These are phyloP conservation scores for Phytophthora palmivora DNA, from an alignment of 352 stramenopile species.

Conservation along the genomic window DNA sequence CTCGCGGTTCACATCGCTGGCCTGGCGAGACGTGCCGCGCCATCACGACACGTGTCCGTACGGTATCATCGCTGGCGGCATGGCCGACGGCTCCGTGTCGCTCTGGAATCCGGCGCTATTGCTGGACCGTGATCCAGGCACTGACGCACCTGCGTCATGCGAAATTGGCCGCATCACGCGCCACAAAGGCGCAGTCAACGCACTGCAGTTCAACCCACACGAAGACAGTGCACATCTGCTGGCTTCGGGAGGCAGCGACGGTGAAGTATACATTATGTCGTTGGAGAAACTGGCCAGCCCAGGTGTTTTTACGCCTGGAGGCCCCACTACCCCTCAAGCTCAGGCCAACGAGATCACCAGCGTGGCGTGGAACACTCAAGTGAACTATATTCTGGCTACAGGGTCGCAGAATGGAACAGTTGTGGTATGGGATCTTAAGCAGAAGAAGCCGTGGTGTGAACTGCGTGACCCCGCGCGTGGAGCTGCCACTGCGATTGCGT, in stretches of 20 bases:
- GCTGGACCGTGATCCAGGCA: slow-evolving; percentile 64
- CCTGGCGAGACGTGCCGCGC: slow-evolving; percentile 90
- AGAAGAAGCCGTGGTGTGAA: slow-evolving; percentile 99
- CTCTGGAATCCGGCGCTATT: slow-evolving; percentile 96
- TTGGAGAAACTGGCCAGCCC: slow-evolving; percentile 91
- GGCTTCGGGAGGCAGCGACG: slow-evolving; percentile 93
- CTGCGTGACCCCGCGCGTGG: slow-evolving; percentile 90
- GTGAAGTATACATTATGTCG: slow-evolving; percentile 96
- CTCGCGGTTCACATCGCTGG: slow-evolving; percentile 94
- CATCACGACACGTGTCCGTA: slow-evolving; percentile 82
- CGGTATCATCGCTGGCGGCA: slow-evolving; percentile 96
- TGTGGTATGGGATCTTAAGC: slow-evolving; percentile 98
- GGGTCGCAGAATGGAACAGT: slow-evolving; percentile 94
- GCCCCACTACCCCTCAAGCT: slow-evolving; percentile 58
- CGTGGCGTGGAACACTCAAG: slow-evolving; percentile 98
- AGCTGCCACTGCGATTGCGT: slow-evolving; percentile 94
- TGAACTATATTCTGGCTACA: slow-evolving; percentile 98
- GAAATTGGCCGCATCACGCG: slow-evolving; percentile 84
- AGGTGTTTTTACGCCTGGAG: slow-evolving; percentile 91
- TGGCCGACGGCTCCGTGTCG: slow-evolving; percentile 96
- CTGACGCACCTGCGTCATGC: slow-evolving; percentile 41
- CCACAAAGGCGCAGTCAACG: slow-evolving; percentile 93
- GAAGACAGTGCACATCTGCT: slow-evolving; percentile 92
- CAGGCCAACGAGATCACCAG: slow-evolving; percentile 90
- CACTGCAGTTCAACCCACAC: slow-evolving; percentile 96